Evolutionary conservation across 2,329 filamentous ascomycete genomes (phyloP).

Genomic region (Fusarium temperatum): DNA sequence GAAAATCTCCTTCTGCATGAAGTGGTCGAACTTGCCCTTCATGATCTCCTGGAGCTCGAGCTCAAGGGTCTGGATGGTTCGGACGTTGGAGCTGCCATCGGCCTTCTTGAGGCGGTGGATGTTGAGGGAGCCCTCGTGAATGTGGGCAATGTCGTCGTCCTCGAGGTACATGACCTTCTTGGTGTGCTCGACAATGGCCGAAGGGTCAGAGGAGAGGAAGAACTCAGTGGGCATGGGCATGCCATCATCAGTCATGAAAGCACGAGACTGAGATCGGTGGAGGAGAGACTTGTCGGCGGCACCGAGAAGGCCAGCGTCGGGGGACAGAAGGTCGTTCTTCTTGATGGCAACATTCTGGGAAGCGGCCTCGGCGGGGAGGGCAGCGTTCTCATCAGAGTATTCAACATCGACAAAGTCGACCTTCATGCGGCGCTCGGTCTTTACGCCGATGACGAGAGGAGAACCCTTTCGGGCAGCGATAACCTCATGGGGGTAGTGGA

Average conservation of each 20-base stretch:
- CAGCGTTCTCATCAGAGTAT: conserved; percentile 84
- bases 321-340: conserved; percentile 79
- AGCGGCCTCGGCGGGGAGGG: conserved; percentile 90
- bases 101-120: conserved; percentile 98
- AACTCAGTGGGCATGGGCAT: conserved; percentile 98
- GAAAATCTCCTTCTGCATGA: conserved; percentile 99
- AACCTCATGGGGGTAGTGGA: conserved; percentile 97
- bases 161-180: conserved; percentile 99
- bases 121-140: conserved; percentile 98
- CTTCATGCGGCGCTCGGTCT: conserved; percentile 99
- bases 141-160: conserved; percentile 99
- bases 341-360: conserved; percentile 97
- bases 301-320: conserved; percentile 72
- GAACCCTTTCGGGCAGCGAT: conserved; percentile 99
- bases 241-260: conserved; percentile 98
- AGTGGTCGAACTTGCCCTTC: conserved; percentile 99
- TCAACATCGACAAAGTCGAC: conserved; percentile 99
- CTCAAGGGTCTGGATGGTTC: conserved; percentile 97
- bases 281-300: conserved; percentile 97
- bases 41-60: conserved; percentile 99
- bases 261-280: conserved; percentile 97
- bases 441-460: conserved; percentile 94
- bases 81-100: conserved; percentile 95
- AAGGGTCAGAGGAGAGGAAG: conserved; percentile 98
- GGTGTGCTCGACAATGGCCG: conserved; percentile 98